Conservation (phyloP, 2,329 filamentous ascomycete genomes). For the Trichoderma pleuroti region DNA sequence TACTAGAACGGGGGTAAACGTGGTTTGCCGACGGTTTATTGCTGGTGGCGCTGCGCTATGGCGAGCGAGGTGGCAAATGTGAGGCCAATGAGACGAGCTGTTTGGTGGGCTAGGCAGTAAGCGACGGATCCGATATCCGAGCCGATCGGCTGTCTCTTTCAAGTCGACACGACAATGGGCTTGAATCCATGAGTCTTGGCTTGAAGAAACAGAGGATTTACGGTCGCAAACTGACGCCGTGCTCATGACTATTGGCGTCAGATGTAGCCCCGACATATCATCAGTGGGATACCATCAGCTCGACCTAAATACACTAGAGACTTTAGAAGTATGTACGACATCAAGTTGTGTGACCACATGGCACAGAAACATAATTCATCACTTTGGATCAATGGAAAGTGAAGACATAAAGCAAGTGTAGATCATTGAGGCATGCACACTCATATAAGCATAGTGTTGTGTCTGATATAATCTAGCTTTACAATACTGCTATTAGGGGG, state of each 20-base stretch:
- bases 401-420: neutral
- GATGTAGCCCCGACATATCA: neutral
- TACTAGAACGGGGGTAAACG: neutral
- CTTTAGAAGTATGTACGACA: neutral
- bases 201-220: neutral
- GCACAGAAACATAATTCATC: neutral
- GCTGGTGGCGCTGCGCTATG: neutral
- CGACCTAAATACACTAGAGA: neutral
- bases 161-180: neutral
- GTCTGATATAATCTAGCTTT: neutral
- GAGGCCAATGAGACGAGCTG: neutral
- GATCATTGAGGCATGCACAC: neutral
- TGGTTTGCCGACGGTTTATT: neutral
- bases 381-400: neutral
- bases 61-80: neutral
- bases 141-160: conserved; percentile 23
- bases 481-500: neutral
- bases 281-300: neutral
- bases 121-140: conserved; percentile 28
- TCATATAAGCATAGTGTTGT: neutral
- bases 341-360: neutral
- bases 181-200: neutral
- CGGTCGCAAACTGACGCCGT: neutral
- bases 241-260: neutral
- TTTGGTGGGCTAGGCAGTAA: neutral